Evolutionary conservation across 306 rosid species (phyloP).

Genomic region (Citrullus mucosospermus): DNA sequence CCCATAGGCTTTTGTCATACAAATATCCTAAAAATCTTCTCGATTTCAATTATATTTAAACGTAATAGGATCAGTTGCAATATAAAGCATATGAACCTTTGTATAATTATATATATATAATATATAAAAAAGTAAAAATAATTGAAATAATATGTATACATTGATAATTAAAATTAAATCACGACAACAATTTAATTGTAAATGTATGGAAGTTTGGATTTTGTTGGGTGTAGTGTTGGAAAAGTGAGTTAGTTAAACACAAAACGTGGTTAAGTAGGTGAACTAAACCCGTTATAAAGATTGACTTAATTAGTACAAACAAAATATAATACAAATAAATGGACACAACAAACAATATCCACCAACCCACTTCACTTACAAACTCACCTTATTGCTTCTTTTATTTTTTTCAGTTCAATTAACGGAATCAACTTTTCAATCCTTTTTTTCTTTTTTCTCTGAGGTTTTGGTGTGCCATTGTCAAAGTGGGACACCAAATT

Average conservation of each 20-base stretch:
- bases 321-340: background rate
- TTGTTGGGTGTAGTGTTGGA: background rate
- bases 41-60: too few relatives aligned
- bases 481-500: constrained; percentile 4
- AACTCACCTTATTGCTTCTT: constrained; percentile 14
- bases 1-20: too few relatives aligned
- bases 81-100: too few relatives aligned
- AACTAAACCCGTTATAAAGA: constrained; percentile 47
- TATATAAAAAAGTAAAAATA: too few relatives aligned
- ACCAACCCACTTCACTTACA: constrained; percentile 57
- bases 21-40: too few relatives aligned
- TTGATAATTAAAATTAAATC: too few relatives aligned
- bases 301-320: background rate
- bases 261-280: constrained; percentile 53
- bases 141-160: too few relatives aligned
- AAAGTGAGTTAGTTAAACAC: background rate
- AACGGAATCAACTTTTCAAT: background rate
- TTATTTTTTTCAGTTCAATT: background rate
- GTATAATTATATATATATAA: too few relatives aligned
- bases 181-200: too few relatives aligned
- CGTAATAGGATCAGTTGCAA: too few relatives aligned
- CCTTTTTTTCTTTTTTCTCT: background rate
- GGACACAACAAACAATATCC: constrained; percentile 18
- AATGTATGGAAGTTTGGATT: background rate
- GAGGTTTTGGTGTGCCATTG: background rate